Base-by-base conservation (phyloP, 768 basidiomycete genomes). In the Amanita muscaria region DNA sequence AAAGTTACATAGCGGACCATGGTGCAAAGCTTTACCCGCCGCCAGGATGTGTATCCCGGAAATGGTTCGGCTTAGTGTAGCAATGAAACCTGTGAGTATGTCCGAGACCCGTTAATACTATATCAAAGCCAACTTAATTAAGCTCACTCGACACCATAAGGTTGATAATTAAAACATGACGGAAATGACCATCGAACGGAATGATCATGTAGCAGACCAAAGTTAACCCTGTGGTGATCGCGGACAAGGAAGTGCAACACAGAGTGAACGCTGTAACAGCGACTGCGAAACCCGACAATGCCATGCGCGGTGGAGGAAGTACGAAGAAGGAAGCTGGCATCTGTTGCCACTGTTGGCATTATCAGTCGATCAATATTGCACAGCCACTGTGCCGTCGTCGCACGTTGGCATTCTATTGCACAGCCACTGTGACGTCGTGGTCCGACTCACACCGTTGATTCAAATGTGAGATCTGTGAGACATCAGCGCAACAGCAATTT, bases 101-200 rank as follows among this genome's bases (percentile, higher is more conserved):
- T n/a, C n/a, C n/a, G n/a, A n/a, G n/a, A n/a, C n/a, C n/a, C n/a
- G n/a, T n/a, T n/a, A n/a, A n/a, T n/a, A n/a, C n/a, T n/a, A n/a
- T n/a, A n/a, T n/a, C n/a, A n/a, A n/a, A n/a, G n/a, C n/a, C n/a
- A n/a, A n/a, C n/a, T n/a, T n/a, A n/a, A 23, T 14, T 4, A 15
- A 18, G 40, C 44, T 25, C 21, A 53, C 52, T 50, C 35, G 52
- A 40, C 5, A 46, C 33, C 0, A 43, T 50, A 7, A 53, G 44
- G 25, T 53, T 53, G 11, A 53, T 19, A 24, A 53, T 53, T 9
- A 53, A 33, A 18, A 48, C 39, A 33, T 53, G 52, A 14, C 52
- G 45, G 23, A 53, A 53, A 29, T 53, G 52, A 9, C 35, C 23
- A 9, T 40, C 40, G 14, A 47, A 30, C 5, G 48, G 51, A 2